Evolutionary conservation across 345 rosid species (phyloP).

Genomic region (Melaleuca quinquenervia): DNA sequence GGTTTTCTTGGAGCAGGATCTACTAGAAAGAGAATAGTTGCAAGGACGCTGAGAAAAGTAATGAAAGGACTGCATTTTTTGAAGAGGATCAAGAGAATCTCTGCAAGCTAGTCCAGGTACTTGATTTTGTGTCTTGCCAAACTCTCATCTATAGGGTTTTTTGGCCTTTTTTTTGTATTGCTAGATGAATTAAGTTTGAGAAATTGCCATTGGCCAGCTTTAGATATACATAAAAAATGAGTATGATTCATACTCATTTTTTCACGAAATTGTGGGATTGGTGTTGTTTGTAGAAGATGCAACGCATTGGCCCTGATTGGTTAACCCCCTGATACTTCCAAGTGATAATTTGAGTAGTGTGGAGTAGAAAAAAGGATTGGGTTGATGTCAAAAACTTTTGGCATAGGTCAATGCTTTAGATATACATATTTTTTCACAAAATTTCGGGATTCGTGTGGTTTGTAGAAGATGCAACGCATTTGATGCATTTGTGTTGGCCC

Average conservation of each 20-base stretch:
- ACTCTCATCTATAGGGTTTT: not conserved
- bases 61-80: slow-evolving; percentile 48
- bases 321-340: not conserved
- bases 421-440: no score
- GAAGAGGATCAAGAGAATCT: slow-evolving; percentile 99
- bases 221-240: not conserved
- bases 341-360: not conserved
- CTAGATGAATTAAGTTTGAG: not conserved
- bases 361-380: not conserved
- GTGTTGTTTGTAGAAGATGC: not conserved
- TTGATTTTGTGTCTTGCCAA: not conserved
- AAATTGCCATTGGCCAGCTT: not conserved
- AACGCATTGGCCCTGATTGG: not conserved
- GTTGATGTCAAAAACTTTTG: not conserved
- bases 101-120: slow-evolving; percentile 87
- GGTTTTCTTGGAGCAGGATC: slow-evolving; percentile 81
- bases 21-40: slow-evolving; percentile 31
- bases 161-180: not conserved
- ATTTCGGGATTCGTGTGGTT: no score
- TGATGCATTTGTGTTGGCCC: no score
- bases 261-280: not conserved
- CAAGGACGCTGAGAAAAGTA: slow-evolving; percentile 15
- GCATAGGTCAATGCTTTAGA: no score
- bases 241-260: not conserved
- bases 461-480: no score